Base-by-base conservation (phyloP, 768 basidiomycete genomes). In the Pleurotus cornucopiae region DNA sequence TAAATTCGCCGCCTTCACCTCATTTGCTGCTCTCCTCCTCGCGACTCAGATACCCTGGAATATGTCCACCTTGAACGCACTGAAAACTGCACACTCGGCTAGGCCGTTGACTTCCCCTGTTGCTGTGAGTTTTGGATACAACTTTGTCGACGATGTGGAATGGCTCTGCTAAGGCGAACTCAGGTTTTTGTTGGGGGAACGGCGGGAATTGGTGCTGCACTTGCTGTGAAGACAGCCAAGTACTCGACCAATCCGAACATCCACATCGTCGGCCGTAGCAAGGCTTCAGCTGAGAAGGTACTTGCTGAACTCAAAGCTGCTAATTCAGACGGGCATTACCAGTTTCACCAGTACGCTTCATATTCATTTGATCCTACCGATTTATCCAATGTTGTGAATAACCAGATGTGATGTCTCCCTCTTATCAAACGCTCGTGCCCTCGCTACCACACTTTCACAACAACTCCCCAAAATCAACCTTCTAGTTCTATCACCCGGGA, bases 181-280 rank as follows among this genome's bases (percentile, higher is more conserved):
- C 21, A 53, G 51, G 65, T 79, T 14, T 76, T 78, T 49, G 67
- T 77, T 4, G 77, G 78, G 6, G 78, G 76, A 7, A 78, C 78
- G 3, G 67, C 75, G 4, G 81, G 78, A 5, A 79, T 79, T 38
- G 81, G 82, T 1, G 70, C 76, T 49, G 74, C 72, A 5, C 76
- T 78, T 63, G 79, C 78, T 0, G 67, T 74, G 46, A 67, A 72
- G 5, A 76, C 82, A 49, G 80, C 77, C 5, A 64, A 68, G 7
- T 66, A 76, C 60, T 76, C 78, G 0, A 73, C 79, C 20, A 76
- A 77, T 54, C 73, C 75, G 21, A 73, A 78, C 58, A 80, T 85
- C 64, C 64, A 83, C 60, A 70, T 84, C 60, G 71, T 80, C 26
- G 83, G 81, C 0, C 73, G 81, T 9, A 82, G 82, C 66, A 71